Evolutionary conservation across 352 stramenopile genomes (phyloP), one percentile per base, ranked within the genome.

Genomic region (Paralagenidium karlingii): DNA sequence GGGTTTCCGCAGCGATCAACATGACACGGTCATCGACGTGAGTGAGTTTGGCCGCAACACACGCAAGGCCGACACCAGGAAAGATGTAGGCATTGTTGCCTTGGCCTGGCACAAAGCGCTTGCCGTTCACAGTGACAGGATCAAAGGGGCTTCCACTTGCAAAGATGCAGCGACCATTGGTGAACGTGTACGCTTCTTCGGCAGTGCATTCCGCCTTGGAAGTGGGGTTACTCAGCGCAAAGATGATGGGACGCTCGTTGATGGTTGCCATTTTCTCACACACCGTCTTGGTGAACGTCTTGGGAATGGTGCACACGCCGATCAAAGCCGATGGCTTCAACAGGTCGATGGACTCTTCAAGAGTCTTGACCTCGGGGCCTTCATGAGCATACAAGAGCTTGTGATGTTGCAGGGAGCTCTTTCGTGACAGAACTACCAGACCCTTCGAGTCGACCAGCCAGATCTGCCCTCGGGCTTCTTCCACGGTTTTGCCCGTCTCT

Each of bases 81-180:
- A 98, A 99, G 49, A 98, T 86, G 63, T 97, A 98, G 58, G 93
- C 87, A 65, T 97, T 97, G 73, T 97, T 97, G 56, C 81, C 77
- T 55, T 96, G 86, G 29, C 78, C 76, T 21, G 85, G 86, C 34
- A 88, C 63, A 41, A 66, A 87, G 13, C 55, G 80, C 50, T 85
- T 68, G 39, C 82, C 90, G 47, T 94, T 80, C 41, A 95, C 68
- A 50, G 80, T 53, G 6, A 98, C 86, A 5, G 90, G 83, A 60
- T 96, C 86, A 67, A 99, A 98, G 13, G 94, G 93, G 29, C 74
- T 95, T 32, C 95, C 95, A 42, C 75, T 95, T 15, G 94, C 95
- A 68, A 98, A 98, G 47, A 99, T 94, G 55, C 81, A 94, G 34
- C 80, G 81, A 49, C 94, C 94, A 33, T 97, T 57, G 15, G 91